Base-by-base conservation (phyloP, 176 grass and related monocot genomes). In the Pontederia paniculata region DNA sequence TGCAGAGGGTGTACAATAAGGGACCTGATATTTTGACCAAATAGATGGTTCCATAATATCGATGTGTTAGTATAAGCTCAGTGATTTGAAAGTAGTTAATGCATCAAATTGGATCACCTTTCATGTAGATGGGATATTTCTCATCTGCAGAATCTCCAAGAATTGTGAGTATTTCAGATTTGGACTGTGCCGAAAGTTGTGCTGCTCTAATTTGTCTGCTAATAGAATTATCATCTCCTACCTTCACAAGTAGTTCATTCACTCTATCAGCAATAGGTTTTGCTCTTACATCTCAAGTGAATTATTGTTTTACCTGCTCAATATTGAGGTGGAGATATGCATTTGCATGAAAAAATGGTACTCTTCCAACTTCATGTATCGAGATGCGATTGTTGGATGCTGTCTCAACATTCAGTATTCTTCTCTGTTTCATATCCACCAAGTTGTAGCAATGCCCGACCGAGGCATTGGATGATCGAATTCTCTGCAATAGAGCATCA, bases 401-500 rank as follows among this genome's bases (percentile, higher is more conserved):
- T 4, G 82, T 87, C 72, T 97, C 91, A 51, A 90, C 56, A 52
- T 89, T 97, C 15, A 87, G 42, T 57, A 97, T 87, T 45, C 79
- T 78, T 68, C 83, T 76, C 17, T 20, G 42, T 43, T 70, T 76
- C 42, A 77, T 17, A 23, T 90, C 91, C 53, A 87, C 74, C 74
- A 97, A 79, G 56, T 96, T 96, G 71, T 96, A 96, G 80, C 74
- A 57, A 52, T 96, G 91, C 44, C 91, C 91, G 8, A 81, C 66
- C 3, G 90, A 83, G 48, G 80, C 66, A 57, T 50, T 69, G 23
- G 68, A 60, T 51, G 75, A 81, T 25, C 68, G 69, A 43, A 97
- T 60, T 72, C 83, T 87, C 68, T 69, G 66, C 17, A 48, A 9
- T 15, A 42, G 25, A 42, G 31, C 15, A 67, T 18, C 17, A 67